A percentile compares a stretch with the other conserved stretches of the same genome.
Evolutionary conservation across 2,329 filamentous ascomycete species (phyloP).

Genomic region (Chaetomiaceae sp.): DNA sequence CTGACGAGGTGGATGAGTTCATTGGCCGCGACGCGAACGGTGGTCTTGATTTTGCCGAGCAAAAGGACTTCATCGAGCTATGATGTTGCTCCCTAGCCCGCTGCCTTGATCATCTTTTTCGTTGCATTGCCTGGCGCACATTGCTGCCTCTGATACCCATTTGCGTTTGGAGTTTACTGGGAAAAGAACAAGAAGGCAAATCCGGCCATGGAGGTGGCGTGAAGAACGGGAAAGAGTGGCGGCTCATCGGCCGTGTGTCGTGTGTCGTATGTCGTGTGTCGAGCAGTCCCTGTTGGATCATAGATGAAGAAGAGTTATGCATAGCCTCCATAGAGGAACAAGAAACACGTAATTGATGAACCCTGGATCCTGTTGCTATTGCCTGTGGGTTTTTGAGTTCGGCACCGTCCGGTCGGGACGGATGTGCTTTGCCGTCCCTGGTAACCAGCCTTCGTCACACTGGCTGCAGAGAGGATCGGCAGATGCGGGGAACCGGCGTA

Average conservation of each 20-base stretch:
- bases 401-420: background rate
- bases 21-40: constrained; percentile 51
- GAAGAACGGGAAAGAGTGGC: background rate
- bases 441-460: background rate
- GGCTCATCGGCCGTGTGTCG: background rate
- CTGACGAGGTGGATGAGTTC: constrained; percentile 67
- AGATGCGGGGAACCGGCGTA: background rate
- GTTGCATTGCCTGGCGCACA: constrained; percentile 15
- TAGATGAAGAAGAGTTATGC: constrained; percentile 3
- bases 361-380: background rate
- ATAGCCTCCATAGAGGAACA: constrained; percentile 13
- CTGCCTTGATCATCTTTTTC: constrained; percentile 13
- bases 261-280: background rate
- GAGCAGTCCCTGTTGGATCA: constrained; percentile 1
- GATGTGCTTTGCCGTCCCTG: constrained; percentile 9
- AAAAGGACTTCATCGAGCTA: constrained; percentile 57
- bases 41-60: constrained; percentile 52
- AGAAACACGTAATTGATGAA: constrained; percentile 1
- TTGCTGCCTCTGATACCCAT: constrained; percentile 17
- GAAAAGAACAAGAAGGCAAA: background rate
- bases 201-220: background rate
- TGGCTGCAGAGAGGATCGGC: background rate
- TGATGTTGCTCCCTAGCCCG: constrained; percentile 30
- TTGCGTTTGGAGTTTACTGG: background rate
- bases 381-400: background rate